Conservation (phyloP, 305 asterid species). For the Ilex paraguariensis region DNA sequence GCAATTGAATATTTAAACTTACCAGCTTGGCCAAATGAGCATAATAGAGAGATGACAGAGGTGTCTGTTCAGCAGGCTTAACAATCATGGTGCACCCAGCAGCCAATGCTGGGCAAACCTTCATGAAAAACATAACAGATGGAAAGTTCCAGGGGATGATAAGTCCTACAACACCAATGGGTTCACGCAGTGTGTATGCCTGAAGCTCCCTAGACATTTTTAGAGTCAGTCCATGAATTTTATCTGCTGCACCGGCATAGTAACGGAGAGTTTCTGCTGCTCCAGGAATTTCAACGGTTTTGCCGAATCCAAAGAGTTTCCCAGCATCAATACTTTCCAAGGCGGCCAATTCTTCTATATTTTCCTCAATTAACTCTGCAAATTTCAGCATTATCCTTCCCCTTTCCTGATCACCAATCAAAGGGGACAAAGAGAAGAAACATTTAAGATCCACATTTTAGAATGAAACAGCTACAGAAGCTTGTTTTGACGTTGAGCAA, state of each 20-base stretch:
- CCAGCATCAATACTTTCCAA: conserved; percentile 63
- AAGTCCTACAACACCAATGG: conserved; percentile 72
- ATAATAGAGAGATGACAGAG: conserved; percentile 57
- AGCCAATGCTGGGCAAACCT: conserved; percentile 56
- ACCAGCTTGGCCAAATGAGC: conserved; percentile 68
- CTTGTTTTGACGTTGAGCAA: not conserved
- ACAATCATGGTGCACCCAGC: conserved; percentile 66
- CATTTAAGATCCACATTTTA: too few relatives aligned
- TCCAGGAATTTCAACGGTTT: conserved; percentile 42
- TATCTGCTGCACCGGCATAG: conserved; percentile 71
- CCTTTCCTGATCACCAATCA: conserved; percentile 44
- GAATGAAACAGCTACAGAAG: too few relatives aligned
- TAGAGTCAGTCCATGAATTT: conserved; percentile 67
- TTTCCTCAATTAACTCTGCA: conserved; percentile 58
- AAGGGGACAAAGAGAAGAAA: too few relatives aligned
- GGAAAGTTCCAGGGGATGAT: conserved; percentile 78
- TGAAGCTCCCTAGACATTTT: conserved; percentile 58
- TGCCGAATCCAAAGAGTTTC: conserved; percentile 32
- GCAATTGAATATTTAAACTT: not conserved
- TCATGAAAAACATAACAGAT: conserved; percentile 34
- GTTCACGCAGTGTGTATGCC: conserved; percentile 59
- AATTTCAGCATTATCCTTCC: conserved; percentile 52
- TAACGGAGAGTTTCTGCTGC: conserved; percentile 53
- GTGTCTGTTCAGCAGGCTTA: conserved; percentile 68
- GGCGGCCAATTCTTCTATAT: conserved; percentile 54